These are phyloP conservation scores for Phalaenopsis hybrid DNA, from an alignment of 116 monocot species.

Conservation along the genomic window DNA sequence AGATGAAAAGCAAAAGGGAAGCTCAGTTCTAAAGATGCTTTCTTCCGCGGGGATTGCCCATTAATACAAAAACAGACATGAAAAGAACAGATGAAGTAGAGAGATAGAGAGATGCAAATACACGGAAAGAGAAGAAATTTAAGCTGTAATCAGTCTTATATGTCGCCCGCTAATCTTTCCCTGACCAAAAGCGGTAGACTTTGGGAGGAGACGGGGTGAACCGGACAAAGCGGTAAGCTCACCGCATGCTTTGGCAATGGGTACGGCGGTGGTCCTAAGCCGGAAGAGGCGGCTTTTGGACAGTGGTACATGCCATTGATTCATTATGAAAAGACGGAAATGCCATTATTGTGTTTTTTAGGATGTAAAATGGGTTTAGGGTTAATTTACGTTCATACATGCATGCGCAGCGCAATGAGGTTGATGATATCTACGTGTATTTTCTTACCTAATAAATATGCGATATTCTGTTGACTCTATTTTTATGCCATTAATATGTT, in stretches of 20 bases:
- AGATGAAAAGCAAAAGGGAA: constrained; percentile 5
- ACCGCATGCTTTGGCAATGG: background rate
- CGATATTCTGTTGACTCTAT: no score
- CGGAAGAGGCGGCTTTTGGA: background rate
- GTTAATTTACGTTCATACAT: no score
- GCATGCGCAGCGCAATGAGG: no score
- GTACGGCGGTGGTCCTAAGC: background rate
- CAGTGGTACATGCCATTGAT: background rate
- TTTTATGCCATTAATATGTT: no score
- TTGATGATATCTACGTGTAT: no score
- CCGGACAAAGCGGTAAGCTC: background rate
- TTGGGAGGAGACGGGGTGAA: background rate
- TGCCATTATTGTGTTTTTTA: background rate
- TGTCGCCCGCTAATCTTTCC: background rate
- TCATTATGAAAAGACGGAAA: background rate
- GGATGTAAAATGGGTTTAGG: background rate
- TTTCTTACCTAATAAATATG: no score
- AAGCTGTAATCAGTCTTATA: constrained; percentile 2
- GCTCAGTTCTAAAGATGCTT: background rate
- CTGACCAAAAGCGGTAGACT: constrained; percentile 6
- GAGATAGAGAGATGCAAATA: background rate
- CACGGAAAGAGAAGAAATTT: background rate
- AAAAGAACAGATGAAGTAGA: background rate
- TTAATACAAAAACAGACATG: background rate
- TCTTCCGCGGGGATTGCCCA: background rate